A percentile compares a stretch with the other conserved stretches of the same genome.
These are phyloP conservation scores for Cercophora samala DNA, from an alignment of 495 filamentous ascomycete species.

Conservation along the genomic window DNA sequence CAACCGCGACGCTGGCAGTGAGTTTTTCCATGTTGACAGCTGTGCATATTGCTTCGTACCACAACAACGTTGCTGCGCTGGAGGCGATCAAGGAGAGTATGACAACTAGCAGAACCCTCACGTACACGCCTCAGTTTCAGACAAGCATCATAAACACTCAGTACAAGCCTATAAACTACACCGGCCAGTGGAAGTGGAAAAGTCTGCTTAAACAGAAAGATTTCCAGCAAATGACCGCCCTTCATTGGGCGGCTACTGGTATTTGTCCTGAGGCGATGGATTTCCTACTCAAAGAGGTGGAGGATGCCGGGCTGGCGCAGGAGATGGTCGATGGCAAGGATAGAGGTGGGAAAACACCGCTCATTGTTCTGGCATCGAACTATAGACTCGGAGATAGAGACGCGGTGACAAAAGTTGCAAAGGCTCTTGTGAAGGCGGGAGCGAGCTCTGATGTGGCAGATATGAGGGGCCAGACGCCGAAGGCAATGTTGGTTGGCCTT, in stretches of 20 bases:
- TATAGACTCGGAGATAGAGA: not conserved
- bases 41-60: not conserved
- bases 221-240: not conserved
- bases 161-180: too few relatives aligned
- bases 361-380: not conserved
- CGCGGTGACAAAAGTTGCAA: not conserved
- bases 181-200: not conserved
- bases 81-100: not conserved
- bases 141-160: too few relatives aligned
- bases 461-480: not conserved
- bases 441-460: not conserved
- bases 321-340: not conserved
- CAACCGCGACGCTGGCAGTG: not conserved
- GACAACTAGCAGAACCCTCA: not conserved
- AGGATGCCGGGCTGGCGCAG: not conserved
- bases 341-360: not conserved
- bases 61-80: not conserved
- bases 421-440: not conserved
- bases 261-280: not conserved
- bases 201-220: not conserved
- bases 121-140: too few relatives aligned
- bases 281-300: not conserved
- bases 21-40: not conserved
- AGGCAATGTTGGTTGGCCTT: not conserved
- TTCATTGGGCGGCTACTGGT: not conserved